These are phyloP conservation scores for Pythium dissotocum DNA, from an alignment of 352 stramenopile genomes.

Conservation along the genomic window DNA sequence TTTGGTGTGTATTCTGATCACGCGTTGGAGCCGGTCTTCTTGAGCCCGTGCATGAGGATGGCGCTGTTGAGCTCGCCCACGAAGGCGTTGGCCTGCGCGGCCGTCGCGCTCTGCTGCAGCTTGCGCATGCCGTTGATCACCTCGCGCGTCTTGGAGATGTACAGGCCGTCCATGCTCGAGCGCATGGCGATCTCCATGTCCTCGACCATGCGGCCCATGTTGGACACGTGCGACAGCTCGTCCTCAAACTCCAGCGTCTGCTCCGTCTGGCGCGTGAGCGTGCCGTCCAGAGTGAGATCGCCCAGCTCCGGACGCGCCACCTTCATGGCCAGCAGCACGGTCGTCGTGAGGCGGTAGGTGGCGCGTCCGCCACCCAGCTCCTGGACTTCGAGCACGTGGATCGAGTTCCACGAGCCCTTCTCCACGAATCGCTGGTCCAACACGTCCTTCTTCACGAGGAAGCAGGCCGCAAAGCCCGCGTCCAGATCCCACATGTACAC, in stretches of 20 bases:
- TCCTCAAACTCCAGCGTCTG: slow-evolving; percentile 73
- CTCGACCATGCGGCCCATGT: slow-evolving; percentile 96
- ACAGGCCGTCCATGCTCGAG: slow-evolving; percentile 90
- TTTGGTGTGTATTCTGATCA: not conserved
- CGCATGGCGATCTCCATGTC: slow-evolving; percentile 96
- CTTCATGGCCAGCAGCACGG: slow-evolving; percentile 91
- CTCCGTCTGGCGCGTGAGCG: slow-evolving; percentile 84
- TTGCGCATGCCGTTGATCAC: slow-evolving; percentile 93
- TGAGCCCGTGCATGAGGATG: slow-evolving; percentile 73
- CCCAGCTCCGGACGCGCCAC: slow-evolving; percentile 81
- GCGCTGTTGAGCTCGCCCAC: slow-evolving; percentile 73
- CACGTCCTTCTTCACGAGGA: slow-evolving; percentile 94
- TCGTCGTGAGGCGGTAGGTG: slow-evolving; percentile 93
- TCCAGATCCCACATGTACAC: slow-evolving; percentile 97
- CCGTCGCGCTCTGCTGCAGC: slow-evolving; percentile 60
- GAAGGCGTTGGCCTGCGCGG: slow-evolving; percentile 52
- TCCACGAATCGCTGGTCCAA: slow-evolving; percentile 79
- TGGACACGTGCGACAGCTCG: slow-evolving; percentile 88
- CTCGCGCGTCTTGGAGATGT: slow-evolving; percentile 95
- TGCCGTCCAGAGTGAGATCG: slow-evolving; percentile 89
- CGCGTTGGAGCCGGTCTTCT: slow-evolving; percentile 32
- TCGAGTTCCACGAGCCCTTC: slow-evolving; percentile 92
- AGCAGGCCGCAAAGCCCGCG: slow-evolving; percentile 91
- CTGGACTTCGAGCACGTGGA: slow-evolving; percentile 94
- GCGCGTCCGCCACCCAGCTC: slow-evolving; percentile 45